Evolutionary conservation across 352 stramenopile species (phyloP).

Genomic region (Pythium volutum): DNA sequence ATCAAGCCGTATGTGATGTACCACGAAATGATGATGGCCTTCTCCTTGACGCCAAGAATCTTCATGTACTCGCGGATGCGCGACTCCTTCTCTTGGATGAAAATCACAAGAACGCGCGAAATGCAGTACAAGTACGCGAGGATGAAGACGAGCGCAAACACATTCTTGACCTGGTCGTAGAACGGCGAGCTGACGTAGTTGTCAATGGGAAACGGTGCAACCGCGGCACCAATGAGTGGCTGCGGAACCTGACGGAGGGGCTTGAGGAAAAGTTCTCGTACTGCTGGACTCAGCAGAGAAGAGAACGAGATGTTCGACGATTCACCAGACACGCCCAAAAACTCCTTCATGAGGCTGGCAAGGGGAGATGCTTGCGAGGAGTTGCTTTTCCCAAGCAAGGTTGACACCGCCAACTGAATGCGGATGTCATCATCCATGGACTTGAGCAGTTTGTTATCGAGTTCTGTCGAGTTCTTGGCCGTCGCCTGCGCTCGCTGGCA

Average conservation of each 20-base stretch:
- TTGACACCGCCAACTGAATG: conserved; percentile 30
- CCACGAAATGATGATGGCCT: conserved; percentile 51
- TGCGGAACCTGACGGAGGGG: conserved; percentile 61
- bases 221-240: conserved; percentile 38
- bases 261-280: conserved; percentile 33
- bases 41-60: conserved; percentile 87
- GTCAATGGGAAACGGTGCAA: conserved; percentile 59
- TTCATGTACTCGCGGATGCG: conserved; percentile 88
- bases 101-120: conserved; percentile 82
- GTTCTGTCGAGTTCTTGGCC: conserved; percentile 25
- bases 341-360: conserved; percentile 21
- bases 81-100: conserved; percentile 92
- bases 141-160: conserved; percentile 90
- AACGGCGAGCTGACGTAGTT: conserved; percentile 60
- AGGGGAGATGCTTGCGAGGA: conserved; percentile 19
- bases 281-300: background rate
- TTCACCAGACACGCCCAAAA: conserved; percentile 10
- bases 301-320: conserved; percentile 21
- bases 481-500: conserved; percentile 44
- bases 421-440: conserved; percentile 44
- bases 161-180: conserved; percentile 60
- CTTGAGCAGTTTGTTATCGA: conserved; percentile 36
- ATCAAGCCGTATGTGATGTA: conserved; percentile 79
- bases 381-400: conserved; percentile 18
- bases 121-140: conserved; percentile 92